A percentile compares a stretch with the other conserved stretches of the same genome.
These are phyloP conservation scores for Diphasiastrum complanatum DNA, from an alignment of 83 land plant genomes.

Conservation along the genomic window DNA sequence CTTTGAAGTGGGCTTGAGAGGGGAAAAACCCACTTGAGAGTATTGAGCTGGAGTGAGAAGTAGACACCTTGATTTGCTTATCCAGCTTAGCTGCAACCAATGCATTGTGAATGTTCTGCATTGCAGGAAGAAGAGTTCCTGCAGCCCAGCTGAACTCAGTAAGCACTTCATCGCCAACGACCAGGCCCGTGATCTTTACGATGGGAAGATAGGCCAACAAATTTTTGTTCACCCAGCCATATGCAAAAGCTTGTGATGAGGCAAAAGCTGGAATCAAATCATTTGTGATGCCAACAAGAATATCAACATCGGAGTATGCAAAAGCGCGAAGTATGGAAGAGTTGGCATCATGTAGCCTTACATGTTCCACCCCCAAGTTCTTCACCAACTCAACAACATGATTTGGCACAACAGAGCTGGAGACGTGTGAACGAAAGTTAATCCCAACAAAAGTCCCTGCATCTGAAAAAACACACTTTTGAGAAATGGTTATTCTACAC, in stretches of 20 bases:
- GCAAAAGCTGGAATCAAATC: conserved; percentile 2
- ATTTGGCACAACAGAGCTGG: not conserved
- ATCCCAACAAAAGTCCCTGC: conserved; percentile 11
- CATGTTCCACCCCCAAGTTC: not conserved
- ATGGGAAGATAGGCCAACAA: not conserved
- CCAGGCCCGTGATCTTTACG: conserved; percentile 8
- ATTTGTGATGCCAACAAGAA: conserved; percentile 8
- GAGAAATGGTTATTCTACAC: too few relatives aligned
- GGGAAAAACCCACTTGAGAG: not conserved
- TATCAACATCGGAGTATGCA: conserved; percentile 1
- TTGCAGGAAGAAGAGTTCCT: not conserved
- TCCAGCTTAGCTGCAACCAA: conserved; percentile 4
- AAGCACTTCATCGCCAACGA: conserved; percentile 9
- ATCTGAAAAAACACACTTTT: too few relatives aligned
- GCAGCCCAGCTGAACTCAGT: not conserved
- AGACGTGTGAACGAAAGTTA: not conserved
- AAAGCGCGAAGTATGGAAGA: not conserved
- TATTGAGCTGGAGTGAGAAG: not conserved
- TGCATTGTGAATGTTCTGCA: conserved; percentile 4
- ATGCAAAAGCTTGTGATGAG: not conserved
- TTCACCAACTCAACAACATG: conserved; percentile 6
- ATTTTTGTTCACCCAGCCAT: conserved; percentile 1
- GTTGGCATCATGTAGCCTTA: conserved; percentile 1
- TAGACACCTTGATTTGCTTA: conserved; percentile 6
- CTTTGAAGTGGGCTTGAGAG: not conserved